Conservation (phyloP, 352 stramenopile species). For the Phytophthora megakarya region DNA sequence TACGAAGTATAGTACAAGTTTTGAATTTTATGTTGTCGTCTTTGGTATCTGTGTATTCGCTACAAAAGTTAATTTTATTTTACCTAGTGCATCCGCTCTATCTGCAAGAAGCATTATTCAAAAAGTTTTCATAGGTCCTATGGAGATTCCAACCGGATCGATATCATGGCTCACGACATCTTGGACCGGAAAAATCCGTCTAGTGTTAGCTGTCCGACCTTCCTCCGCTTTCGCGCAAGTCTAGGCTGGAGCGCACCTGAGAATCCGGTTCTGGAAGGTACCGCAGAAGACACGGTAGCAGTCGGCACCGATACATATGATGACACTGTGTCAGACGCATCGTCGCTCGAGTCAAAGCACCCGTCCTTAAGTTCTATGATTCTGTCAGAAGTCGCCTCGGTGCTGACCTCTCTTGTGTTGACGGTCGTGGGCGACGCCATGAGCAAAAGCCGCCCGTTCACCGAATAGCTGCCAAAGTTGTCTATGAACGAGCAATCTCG, state of each 20-base stretch:
- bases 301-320: constrained; percentile 4
- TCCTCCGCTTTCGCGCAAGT: constrained; percentile 53
- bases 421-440: constrained; percentile 10
- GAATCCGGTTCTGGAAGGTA: not conserved
- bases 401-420: constrained; percentile 16
- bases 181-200: constrained; percentile 53
- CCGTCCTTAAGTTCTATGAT: constrained; percentile 50
- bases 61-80: constrained; percentile 19
- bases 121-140: constrained; percentile 24
- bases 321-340: constrained; percentile 6
- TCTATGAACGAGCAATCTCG: constrained; percentile 67
- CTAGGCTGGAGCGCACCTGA: constrained; percentile 37
- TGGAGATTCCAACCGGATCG: not conserved
- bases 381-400: constrained; percentile 25
- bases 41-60: not conserved
- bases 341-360: constrained; percentile 45
- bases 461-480: constrained; percentile 23
- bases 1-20: no score
- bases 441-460: constrained; percentile 30
- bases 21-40: not conserved
- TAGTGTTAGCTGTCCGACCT: constrained; percentile 53
- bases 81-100: constrained; percentile 19
- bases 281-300: constrained; percentile 15
- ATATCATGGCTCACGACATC: constrained; percentile 2
- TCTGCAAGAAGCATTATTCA: constrained; percentile 30